Evolutionary conservation across 1,139 yeast genomes (phyloP).

Genomic region (Spencermartinsiella ligniputridi): DNA sequence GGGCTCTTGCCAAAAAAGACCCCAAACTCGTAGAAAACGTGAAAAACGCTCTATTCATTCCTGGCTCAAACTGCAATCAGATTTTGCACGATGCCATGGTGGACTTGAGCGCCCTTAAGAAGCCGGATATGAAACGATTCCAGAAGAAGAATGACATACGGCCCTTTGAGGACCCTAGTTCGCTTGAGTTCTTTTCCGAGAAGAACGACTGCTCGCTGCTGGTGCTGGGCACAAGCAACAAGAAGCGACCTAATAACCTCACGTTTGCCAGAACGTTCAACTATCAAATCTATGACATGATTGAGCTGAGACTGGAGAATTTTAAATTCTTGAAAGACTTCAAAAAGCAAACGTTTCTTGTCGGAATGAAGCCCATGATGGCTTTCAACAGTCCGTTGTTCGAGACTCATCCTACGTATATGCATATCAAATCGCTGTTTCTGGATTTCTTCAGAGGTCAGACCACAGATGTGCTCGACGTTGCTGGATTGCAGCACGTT

Average conservation of each 20-base stretch:
- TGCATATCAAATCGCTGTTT: constrained; percentile 81
- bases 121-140: constrained; percentile 86
- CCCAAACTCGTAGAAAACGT: constrained; percentile 87
- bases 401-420: constrained; percentile 81
- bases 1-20: constrained; percentile 86
- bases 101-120: constrained; percentile 85
- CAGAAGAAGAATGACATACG: constrained; percentile 80
- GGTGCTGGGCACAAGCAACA: constrained; percentile 78
- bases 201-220: constrained; percentile 87
- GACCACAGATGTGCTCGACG: constrained; percentile 78
- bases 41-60: constrained; percentile 85
- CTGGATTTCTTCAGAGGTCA: constrained; percentile 89
- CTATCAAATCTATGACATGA: constrained; percentile 87
- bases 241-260: constrained; percentile 89
- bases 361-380: constrained; percentile 94
- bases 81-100: constrained; percentile 83
- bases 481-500: constrained; percentile 89
- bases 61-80: constrained; percentile 80
- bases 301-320: constrained; percentile 73
- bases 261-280: constrained; percentile 88
- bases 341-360: constrained; percentile 65
- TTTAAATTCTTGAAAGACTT: constrained; percentile 75
- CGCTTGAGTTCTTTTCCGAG: constrained; percentile 86
- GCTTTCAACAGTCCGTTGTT: constrained; percentile 89
- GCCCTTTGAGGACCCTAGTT: constrained; percentile 90